These are phyloP conservation scores for Penicillium waksmanii DNA, from an alignment of 495 filamentous ascomycete genomes.

Conservation along the genomic window DNA sequence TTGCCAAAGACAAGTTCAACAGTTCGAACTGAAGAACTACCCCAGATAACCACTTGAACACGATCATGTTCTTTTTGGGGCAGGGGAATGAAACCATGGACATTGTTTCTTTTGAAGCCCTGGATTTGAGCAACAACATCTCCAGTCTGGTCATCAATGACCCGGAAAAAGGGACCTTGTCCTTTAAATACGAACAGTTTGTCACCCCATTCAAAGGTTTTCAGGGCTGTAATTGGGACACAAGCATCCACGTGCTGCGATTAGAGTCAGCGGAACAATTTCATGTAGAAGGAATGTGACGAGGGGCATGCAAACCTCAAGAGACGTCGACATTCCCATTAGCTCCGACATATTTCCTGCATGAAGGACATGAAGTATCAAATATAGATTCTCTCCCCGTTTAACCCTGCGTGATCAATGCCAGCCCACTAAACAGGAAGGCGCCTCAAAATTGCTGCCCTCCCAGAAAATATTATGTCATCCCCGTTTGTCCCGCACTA, in stretches of 20 bases:
- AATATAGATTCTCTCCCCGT: not conserved
- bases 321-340: conserved; percentile 36
- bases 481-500: conserved; percentile 18
- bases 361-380: not conserved
- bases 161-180: conserved; percentile 44
- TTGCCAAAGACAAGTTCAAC: conserved; percentile 42
- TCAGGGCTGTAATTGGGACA: conserved; percentile 49
- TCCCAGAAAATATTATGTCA: conserved; percentile 5
- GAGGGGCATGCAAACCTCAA: conserved; percentile 38
- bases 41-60: conserved; percentile 66
- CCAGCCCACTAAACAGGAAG: conserved; percentile 12
- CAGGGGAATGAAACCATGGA: conserved; percentile 45
- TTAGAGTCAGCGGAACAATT: conserved; percentile 5
- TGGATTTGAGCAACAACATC: conserved; percentile 32
- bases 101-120: conserved; percentile 45
- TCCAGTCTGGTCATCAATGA: conserved; percentile 44
- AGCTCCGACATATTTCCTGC: conserved; percentile 9
- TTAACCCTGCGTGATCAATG: conserved; percentile 14
- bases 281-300: not conserved
- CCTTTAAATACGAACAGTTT: conserved; percentile 39
- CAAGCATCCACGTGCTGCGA: conserved; percentile 49
- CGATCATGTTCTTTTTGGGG: conserved; percentile 21
- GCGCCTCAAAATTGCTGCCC: conserved; percentile 16
- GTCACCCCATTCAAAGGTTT: conserved; percentile 33
- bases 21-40: conserved; percentile 72